Percentiles rank a stretch among this genome's conserved stretches.
phyloP scores from a whole-genome alignment of 495 filamentous ascomycete species.

The Penicillium simplicissimum region DNA sequence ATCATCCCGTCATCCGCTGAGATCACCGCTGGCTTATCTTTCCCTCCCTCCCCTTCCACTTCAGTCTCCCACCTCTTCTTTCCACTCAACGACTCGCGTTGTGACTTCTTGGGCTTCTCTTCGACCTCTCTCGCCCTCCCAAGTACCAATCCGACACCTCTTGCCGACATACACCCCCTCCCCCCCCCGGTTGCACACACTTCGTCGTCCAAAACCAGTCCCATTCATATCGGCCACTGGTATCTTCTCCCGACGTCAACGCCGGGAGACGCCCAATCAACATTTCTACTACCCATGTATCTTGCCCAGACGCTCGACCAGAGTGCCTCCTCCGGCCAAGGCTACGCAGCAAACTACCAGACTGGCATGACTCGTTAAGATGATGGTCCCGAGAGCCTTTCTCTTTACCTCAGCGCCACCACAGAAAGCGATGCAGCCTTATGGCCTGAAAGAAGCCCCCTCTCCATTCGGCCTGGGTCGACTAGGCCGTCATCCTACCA shows the following conservation, averaged over 20 bases:
- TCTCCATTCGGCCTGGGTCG: conserved; percentile 10
- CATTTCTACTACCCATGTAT: conserved; percentile 42
- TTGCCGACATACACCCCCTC: background rate
- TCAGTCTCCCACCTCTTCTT: background rate
- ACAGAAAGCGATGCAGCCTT: conserved; percentile 23
- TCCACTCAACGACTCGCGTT: background rate
- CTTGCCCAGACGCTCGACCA: conserved; percentile 49
- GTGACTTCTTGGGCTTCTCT: conserved; percentile 6
- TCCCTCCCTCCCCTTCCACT: conserved; percentile 5
- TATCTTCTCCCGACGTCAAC: conserved; percentile 11
- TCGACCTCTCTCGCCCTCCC: conserved; percentile 5
- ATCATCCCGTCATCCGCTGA: conserved; percentile 21
- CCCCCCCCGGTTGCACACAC: background rate
- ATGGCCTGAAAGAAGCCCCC: conserved; percentile 19
- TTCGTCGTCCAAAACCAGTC: conserved; percentile 10
- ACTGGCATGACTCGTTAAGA: conserved; percentile 29
- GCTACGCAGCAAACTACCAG: conserved; percentile 8
- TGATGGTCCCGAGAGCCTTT: conserved; percentile 53
- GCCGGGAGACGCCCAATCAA: conserved; percentile 16
- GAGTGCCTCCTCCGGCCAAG: conserved; percentile 49
- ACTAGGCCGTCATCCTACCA: conserved; percentile 19
- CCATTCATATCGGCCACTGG: conserved; percentile 12
- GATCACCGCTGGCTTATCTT: conserved; percentile 31
- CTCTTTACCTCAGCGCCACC: conserved; percentile 38
- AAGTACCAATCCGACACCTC: background rate